Base-by-base conservation (phyloP, 2,329 filamentous ascomycete species). In the Blumeriella jaapii region DNA sequence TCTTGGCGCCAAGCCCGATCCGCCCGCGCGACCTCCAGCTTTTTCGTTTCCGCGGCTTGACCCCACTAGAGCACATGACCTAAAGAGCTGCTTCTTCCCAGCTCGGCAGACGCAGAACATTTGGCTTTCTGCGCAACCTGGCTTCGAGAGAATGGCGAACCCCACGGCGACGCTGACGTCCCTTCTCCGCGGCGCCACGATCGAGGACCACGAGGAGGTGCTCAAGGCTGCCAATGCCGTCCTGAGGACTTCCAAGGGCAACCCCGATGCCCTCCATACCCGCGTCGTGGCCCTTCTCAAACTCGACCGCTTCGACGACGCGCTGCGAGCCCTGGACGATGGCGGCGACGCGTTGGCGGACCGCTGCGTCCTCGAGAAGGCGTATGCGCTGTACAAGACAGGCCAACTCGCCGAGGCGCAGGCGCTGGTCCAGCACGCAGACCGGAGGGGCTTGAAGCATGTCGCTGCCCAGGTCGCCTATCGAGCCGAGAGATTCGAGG, bases 321-420 rank as follows among this genome's bases (percentile, higher is more conserved):
- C 81, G 29, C 63, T 85, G 30, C 73, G 74, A 40, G 69, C 74
- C 36, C 69, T 89, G 40, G 70, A 76, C 40, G 71, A 76, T 22
- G 74, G 67, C 12, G 74, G 75, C 31, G 63, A 70, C 39, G 64
- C 61, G 44, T 60, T 87, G 38, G 71, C 77, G 53, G 62, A 69
- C 24, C 60, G 61, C 38, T 82, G 78, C 46, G 53, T 61, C 11
- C 65, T 87, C 27, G 83, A 87, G 57, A 78, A 78, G 55, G 73
- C 80, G 2, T 93, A 93, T 61, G 78, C 81, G n/a, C 67, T 87
- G 13, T 93, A 91, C 62, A 91, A 87, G 62, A 70, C 73, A 0
- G 81, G 82, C 15, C 67, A 75, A 45, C 68, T 84, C 1, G 62
- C 68, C 13, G 76, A 78, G 38, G 82, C 83, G 13, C 66, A 69